Conservation (phyloP, 495 filamentous ascomycete species). For the Penicillium turbatum region DNA sequence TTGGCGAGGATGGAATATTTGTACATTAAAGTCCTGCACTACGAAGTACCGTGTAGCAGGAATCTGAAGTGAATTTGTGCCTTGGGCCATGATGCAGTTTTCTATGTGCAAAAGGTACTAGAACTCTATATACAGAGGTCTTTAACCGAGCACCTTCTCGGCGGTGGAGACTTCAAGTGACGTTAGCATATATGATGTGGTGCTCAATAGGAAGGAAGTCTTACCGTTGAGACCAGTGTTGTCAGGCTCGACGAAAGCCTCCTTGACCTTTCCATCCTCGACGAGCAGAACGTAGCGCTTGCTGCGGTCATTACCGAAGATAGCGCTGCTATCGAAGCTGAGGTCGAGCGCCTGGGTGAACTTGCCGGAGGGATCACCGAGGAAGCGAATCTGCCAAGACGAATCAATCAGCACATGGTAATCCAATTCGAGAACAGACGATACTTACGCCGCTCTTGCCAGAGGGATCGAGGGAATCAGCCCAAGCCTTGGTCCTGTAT, state of each 20-base stretch:
- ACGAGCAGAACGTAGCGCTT: slow-evolving; percentile 86
- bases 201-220: slow-evolving; percentile 14
- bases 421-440: background rate
- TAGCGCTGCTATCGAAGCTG: slow-evolving; percentile 70
- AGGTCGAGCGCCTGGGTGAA: slow-evolving; percentile 87
- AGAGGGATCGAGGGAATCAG: slow-evolving; percentile 62
- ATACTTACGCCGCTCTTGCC: slow-evolving; percentile 67
- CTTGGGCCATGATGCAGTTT: background rate
- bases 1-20: slow-evolving; percentile 8
- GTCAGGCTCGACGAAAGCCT: slow-evolving; percentile 81
- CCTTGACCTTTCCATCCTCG: slow-evolving; percentile 72
- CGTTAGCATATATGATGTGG: slow-evolving; percentile 15
- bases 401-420: background rate
- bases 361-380: slow-evolving; percentile 77
- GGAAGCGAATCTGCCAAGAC: slow-evolving; percentile 67
- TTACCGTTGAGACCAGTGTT: slow-evolving; percentile 83
- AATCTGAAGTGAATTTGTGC: slow-evolving; percentile 1
- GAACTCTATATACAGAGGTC: background rate
- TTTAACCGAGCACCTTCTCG: slow-evolving; percentile 65
- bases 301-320: slow-evolving; percentile 81
- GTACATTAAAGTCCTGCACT: slow-evolving; percentile 8
- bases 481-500: slow-evolving; percentile 82
- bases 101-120: slow-evolving; percentile 4
- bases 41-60: background rate
- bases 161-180: slow-evolving; percentile 56